A percentile compares a stretch with the other conserved stretches of the same genome.
Evolutionary conservation across 441 rosid species (phyloP).

Genomic region (Rhodomyrtus psidioides): DNA sequence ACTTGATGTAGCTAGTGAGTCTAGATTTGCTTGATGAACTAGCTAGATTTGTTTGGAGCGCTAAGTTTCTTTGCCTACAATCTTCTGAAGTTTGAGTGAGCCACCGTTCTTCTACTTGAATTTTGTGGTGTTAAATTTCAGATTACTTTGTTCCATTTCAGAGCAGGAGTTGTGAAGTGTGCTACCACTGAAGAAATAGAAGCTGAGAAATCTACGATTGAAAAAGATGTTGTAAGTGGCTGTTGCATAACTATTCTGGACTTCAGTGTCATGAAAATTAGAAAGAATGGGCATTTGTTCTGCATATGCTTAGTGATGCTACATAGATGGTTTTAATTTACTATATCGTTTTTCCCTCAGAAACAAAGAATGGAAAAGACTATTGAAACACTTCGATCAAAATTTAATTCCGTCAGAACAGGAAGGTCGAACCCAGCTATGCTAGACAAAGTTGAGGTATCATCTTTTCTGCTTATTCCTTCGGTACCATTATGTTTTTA

Average conservation of each 20-base stretch:
- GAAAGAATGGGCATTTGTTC: background rate
- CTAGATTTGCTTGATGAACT: background rate
- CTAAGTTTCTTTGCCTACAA: background rate
- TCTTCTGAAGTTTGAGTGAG: background rate
- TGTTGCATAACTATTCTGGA: background rate
- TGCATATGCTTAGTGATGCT: background rate
- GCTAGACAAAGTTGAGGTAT: slow-evolving; percentile 82
- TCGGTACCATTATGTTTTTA: background rate
- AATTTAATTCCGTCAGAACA: slow-evolving; percentile 78
- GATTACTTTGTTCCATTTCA: background rate
- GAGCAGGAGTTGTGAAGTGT: slow-evolving; percentile 43
- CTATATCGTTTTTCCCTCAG: slow-evolving; percentile 18
- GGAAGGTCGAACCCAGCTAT: slow-evolving; percentile 72
- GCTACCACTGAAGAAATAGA: slow-evolving; percentile 78
- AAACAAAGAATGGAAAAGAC: slow-evolving; percentile 84
- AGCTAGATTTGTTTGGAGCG: background rate
- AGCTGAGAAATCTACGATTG: slow-evolving; percentile 61
- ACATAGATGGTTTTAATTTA: background rate
- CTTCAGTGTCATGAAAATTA: background rate
- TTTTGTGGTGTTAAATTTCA: background rate
- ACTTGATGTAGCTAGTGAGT: background rate
- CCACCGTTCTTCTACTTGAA: background rate
- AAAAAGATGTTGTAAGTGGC: slow-evolving; percentile 59
- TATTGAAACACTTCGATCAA: slow-evolving; percentile 56
- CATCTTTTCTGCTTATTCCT: background rate